phyloP scores from a whole-genome alignment of 148 eudicot genomes.

The Tetragonia tetragonoides region DNA sequence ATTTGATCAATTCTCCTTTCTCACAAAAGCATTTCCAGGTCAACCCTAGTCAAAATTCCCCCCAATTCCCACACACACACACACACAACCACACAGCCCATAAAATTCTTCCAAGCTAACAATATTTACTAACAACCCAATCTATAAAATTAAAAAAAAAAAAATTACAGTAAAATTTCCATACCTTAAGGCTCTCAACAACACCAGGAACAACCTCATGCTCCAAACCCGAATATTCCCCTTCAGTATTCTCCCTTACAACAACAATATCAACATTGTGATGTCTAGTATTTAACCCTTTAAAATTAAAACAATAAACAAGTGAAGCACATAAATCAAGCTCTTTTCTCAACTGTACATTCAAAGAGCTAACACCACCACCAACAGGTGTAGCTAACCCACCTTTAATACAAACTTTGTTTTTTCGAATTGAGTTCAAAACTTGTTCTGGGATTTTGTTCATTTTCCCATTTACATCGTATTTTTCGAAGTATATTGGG shows the following conservation, averaged over 20 bases:
- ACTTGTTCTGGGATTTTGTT: constrained; percentile 47
- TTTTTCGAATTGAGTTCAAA: constrained; percentile 55
- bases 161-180: not conserved
- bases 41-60: too few species aligned
- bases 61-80: too few species aligned
- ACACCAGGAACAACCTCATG: constrained; percentile 93
- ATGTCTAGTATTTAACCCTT: constrained; percentile 64
- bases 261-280: constrained; percentile 77
- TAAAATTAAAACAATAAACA: constrained; percentile 66
- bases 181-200: constrained; percentile 80
- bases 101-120: too few species aligned
- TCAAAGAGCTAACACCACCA: constrained; percentile 75
- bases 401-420: constrained; percentile 73
- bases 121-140: too few species aligned
- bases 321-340: constrained; percentile 76
- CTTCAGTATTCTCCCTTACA: constrained; percentile 83
- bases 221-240: constrained; percentile 80
- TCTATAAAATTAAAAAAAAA: not conserved
- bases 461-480: constrained; percentile 68
- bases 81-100: too few species aligned
- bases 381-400: constrained; percentile 74
- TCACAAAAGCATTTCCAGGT: too few species aligned
- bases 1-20: too few species aligned
- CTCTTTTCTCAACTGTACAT: constrained; percentile 58
- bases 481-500: constrained; percentile 62